Evolutionary conservation across 2,329 filamentous ascomycete species (phyloP), one percentile per base, ranked within the genome.

Genomic region (Ophiostoma tasmaniense): DNA sequence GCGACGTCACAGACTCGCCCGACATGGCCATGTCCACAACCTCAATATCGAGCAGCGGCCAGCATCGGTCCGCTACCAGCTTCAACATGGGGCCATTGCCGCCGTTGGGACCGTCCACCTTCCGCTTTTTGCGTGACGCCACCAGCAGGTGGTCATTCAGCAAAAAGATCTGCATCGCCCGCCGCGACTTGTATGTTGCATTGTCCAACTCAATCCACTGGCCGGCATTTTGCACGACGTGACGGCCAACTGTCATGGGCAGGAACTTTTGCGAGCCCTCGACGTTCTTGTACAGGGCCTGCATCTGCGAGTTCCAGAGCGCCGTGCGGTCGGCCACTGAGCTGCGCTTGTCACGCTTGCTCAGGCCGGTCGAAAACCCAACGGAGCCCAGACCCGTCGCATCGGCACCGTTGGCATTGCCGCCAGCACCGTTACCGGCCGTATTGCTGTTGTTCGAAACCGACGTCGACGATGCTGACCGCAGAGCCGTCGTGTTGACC

Each of bases 261-360:
- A 99, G 82, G 75, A 96, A 99, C 77, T 98, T 98, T 76, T 99
- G 95, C 11, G 93, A 97, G 1, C 94, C 94, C 78, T 98, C 95
- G n/a, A 99, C 92, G 61, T 90, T 91, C 80, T 97, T 98, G 87
- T 95, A 99, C 64, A 99, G 81, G 30, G 92, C 89, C 78, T 96
- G 84, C 84, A 90, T 87, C 77, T 89, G 87, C 39, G 86, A 85
- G 75, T 87, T 89, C 87, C 87, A 90, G 67, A 90, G 81, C 20
- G 83, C 86, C 68, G 86, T 88, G 70, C 87, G 82, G 75, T 90
- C 87, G 13, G 86, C 86, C 62, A 99, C 93, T 20, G 93, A 97
- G 79, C 92, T 97, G 75, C 95, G 87, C 79, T 96, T 97, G 73
- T 94, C 90, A 73, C 85, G 82, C 76, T 91, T 89, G 78, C 86